Evolutionary conservation across 768 basidiomycete genomes (phyloP), one percentile per base, ranked within the genome.

Genomic region (Leccinum uliginosum): DNA sequence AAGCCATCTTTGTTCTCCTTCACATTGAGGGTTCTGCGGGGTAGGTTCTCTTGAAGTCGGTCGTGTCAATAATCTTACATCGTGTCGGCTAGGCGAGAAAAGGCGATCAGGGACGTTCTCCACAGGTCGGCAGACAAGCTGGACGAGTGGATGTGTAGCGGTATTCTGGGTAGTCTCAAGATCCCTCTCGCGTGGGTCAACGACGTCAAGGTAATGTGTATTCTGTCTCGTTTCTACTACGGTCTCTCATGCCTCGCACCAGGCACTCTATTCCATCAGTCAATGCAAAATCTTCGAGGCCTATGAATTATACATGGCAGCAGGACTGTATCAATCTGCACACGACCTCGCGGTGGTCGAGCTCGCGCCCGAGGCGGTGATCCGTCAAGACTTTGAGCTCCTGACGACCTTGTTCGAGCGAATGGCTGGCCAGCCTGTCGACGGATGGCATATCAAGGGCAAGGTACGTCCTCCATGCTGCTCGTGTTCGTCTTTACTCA

Each of bases 161-260:
- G 87, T 17, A 74, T 91, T 10, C 78, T 85, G 3, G 86, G 87
- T 4, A 90, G 85, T 64, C 74, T 97, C 29, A 86, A 86, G 61
- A 81, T 98, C 30, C 97, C 97, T 0, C 72, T 82, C 52, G 71
- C 82, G 6, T 99, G 96, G 95, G 80, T 98, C n/a, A 82, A 87
- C 38, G 91, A 95, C 67, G 90, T 93, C 11, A 89, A 90, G 82
- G 93, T 91, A 55, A 73, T 48, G 38, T 34, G 24, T 5, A 6
- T 15, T 24, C 9, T 19, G 6, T 26, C 12, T 47, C 9, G 2
- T 45, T 10, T 6, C 29, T 27, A 30, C 29, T 27, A 30, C 17
- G 40, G 15, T 46, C 51, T 51, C 51, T 58, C 15, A 60, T 45
- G 44, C 34, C n/a, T 21, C 29, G 26, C 5, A 34, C 19, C 65